phyloP scores from a whole-genome alignment of 352 stramenopile species.

The Phytophthora idaei region DNA sequence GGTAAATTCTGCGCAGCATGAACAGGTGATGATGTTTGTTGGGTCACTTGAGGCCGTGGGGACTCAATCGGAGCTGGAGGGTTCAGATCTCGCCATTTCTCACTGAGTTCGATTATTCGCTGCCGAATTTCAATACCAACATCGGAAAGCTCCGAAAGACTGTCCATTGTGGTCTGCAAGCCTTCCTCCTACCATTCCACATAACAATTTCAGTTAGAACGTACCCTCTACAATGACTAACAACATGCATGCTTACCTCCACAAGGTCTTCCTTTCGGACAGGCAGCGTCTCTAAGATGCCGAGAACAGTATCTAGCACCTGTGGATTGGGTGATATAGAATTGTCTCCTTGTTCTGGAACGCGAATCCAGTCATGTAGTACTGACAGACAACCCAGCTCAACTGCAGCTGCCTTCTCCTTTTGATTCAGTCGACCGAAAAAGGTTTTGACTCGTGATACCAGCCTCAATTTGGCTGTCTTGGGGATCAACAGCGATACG shows the following conservation, averaged over 20 bases:
- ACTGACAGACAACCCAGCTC: slow-evolving; percentile 64
- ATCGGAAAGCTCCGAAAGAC: slow-evolving; percentile 37
- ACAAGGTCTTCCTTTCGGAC: slow-evolving; percentile 67
- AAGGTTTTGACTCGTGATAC: slow-evolving; percentile 79
- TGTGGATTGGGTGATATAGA: slow-evolving; percentile 50
- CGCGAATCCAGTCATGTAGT: slow-evolving; percentile 67
- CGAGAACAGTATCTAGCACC: slow-evolving; percentile 68
- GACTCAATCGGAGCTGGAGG: slow-evolving; percentile 30
- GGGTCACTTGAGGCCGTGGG: slow-evolving; percentile 14
- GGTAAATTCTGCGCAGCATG: slow-evolving; percentile 32
- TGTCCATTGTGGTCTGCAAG: slow-evolving; percentile 43
- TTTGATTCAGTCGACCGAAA: slow-evolving; percentile 60
- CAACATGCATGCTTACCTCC: slow-evolving; percentile 44
- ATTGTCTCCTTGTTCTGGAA: slow-evolving; percentile 18
- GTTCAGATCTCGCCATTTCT: slow-evolving; percentile 52
- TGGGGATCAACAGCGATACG: slow-evolving; percentile 73
- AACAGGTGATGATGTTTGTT: slow-evolving; percentile 21
- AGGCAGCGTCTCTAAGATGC: slow-evolving; percentile 56
- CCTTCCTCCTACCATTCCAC: slow-evolving; percentile 34
- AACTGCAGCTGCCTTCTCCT: slow-evolving; percentile 57
- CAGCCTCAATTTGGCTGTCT: slow-evolving; percentile 73
- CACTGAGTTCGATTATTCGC: slow-evolving; percentile 43
- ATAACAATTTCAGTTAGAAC: slow-evolving; percentile 1
- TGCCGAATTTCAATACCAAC: slow-evolving; percentile 45
- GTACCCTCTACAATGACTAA: neutral